phyloP scores from a whole-genome alignment of 1,284 basidiomycete genomes.

The Marasmius tenuissimus region DNA sequence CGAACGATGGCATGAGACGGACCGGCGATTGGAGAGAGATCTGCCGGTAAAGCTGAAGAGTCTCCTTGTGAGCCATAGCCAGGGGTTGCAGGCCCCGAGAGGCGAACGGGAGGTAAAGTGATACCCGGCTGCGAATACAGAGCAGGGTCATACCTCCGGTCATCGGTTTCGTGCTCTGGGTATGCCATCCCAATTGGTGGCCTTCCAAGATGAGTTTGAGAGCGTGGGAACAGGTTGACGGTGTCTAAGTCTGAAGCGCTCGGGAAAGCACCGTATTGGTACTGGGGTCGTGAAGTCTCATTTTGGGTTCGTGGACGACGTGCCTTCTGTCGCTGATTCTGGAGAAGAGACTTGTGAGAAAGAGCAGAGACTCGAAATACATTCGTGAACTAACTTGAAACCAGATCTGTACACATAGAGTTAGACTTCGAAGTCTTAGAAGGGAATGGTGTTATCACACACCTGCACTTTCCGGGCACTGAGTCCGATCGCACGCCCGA shows the following conservation, averaged over 20 bases:
- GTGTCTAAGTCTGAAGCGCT: slow-evolving; percentile 37
- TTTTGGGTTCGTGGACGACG: slow-evolving; percentile 60
- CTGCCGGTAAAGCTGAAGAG: slow-evolving; percentile 1
- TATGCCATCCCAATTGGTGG: neutral
- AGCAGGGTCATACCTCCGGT: neutral
- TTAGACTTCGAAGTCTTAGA: slow-evolving; percentile 18
- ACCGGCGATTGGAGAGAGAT: slow-evolving; percentile 4
- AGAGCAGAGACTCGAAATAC: neutral
- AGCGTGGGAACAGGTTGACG: slow-evolving; percentile 18
- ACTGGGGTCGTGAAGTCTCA: slow-evolving; percentile 48
- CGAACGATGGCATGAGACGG: neutral
- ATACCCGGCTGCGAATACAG: slow-evolving; percentile 4
- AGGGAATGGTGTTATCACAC: slow-evolving; percentile 27
- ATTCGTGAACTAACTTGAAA: slow-evolving; percentile 61
- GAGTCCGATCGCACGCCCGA: slow-evolving; percentile 78
- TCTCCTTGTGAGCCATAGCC: slow-evolving; percentile 27
- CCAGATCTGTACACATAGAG: slow-evolving; percentile 61
- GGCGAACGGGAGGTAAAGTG: slow-evolving; percentile 32
- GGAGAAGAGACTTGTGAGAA: slow-evolving; percentile 14
- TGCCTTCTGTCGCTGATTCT: slow-evolving; percentile 83
- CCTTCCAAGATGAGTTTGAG: neutral
- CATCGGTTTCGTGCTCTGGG: slow-evolving; percentile 1
- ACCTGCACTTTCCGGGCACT: slow-evolving; percentile 87
- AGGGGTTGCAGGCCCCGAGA: slow-evolving; percentile 66
- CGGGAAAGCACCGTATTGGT: slow-evolving; percentile 61